A percentile compares a stretch with the other conserved stretches of the same genome.
Evolutionary conservation across 1,139 yeast genomes (phyloP).

Genomic region (Blastobotrys apis): DNA sequence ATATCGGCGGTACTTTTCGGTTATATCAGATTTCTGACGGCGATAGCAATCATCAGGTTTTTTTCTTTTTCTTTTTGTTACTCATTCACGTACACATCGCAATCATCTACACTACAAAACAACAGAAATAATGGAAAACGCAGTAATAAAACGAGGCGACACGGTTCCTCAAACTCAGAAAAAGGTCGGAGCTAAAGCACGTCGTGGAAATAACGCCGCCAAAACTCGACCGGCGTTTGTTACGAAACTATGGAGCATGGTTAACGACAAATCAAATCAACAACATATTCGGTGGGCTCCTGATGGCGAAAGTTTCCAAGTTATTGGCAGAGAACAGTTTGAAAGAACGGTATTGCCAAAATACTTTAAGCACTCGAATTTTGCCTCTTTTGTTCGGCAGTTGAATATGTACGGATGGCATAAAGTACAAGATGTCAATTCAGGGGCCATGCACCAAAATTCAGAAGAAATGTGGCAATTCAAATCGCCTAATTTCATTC

Average conservation of each 20-base stretch:
- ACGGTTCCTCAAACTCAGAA: background rate
- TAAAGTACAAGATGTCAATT: constrained; percentile 73
- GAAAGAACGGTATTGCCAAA: constrained; percentile 79
- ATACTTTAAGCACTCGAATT: constrained; percentile 87
- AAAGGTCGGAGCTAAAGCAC: background rate
- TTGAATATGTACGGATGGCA: constrained; percentile 97
- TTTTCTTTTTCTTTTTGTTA: too few species aligned
- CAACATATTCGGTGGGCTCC: constrained; percentile 78
- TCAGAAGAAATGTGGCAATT: constrained; percentile 70
- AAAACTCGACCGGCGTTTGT: constrained; percentile 80
- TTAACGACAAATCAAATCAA: constrained; percentile 68
- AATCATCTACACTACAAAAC: too few species aligned
- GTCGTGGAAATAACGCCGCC: constrained; percentile 17
- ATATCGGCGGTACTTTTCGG: too few species aligned
- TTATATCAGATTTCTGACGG: too few species aligned
- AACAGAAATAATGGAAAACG: background rate
- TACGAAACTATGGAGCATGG: constrained; percentile 91
- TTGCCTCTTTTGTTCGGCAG: constrained; percentile 90
- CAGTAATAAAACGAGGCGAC: background rate
- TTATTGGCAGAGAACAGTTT: constrained; percentile 77
- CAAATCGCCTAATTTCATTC: constrained; percentile 72
- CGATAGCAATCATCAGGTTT: too few species aligned
- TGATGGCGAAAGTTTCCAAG: constrained; percentile 82
- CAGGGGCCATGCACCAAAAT: constrained; percentile 51
- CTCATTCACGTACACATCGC: too few species aligned